These are phyloP conservation scores for Mycena sanguinolenta DNA, from an alignment of 768 basidiomycete genomes.

Conservation along the genomic window DNA sequence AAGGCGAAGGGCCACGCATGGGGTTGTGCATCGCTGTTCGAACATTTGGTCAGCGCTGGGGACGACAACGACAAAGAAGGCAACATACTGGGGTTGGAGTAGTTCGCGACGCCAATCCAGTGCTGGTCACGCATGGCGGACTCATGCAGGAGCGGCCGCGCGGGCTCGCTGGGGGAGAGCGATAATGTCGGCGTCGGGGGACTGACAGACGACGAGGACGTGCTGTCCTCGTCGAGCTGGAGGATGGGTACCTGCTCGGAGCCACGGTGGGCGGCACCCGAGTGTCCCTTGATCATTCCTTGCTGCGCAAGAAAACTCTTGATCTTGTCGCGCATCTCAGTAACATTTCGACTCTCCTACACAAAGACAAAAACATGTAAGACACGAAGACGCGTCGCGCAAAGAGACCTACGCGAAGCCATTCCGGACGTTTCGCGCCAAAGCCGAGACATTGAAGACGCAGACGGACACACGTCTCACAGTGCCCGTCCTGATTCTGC, in stretches of 20 bases:
- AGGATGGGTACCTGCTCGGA: constrained; percentile 70
- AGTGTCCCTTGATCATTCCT: constrained; percentile 92
- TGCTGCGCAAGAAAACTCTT: constrained; percentile 84
- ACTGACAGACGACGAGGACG: constrained; percentile 54
- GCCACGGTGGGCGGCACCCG: constrained; percentile 73
- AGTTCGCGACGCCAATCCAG: constrained; percentile 8
- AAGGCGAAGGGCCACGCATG: constrained; percentile 31
- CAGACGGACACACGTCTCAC: constrained; percentile 83
- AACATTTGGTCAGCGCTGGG: neutral
- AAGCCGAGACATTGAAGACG: constrained; percentile 89
- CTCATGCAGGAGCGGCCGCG: constrained; percentile 31
- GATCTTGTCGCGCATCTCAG: constrained; percentile 80
- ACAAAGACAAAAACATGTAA: constrained; percentile 16
- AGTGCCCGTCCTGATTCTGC: constrained; percentile 70
- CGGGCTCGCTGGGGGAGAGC: constrained; percentile 34
- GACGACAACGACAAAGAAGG: neutral
- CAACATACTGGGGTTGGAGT: constrained; percentile 27
- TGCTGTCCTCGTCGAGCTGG: constrained; percentile 59
- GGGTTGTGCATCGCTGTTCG: constrained; percentile 13
- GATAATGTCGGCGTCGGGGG: constrained; percentile 54
- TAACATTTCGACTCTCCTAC: constrained; percentile 79
- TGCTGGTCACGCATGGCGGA: constrained; percentile 41
- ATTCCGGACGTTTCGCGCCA: constrained; percentile 87
- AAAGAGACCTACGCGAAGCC: constrained; percentile 75
- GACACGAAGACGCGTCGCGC: constrained; percentile 20